Evolutionary conservation across 1,284 basidiomycete genomes (phyloP).

Genomic region (Porogramme epimiltina): DNA sequence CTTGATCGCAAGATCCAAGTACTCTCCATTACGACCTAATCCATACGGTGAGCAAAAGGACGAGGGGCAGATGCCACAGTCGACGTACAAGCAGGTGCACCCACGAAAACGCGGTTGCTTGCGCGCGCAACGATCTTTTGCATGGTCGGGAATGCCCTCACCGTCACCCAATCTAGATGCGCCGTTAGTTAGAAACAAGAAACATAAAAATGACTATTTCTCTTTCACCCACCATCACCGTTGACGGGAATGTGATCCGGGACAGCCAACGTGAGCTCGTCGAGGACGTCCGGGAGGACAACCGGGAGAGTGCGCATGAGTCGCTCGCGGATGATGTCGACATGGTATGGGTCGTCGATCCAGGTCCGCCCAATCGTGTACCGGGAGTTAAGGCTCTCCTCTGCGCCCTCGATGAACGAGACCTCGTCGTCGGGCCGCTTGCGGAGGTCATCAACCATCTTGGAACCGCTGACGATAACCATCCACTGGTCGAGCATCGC

Average conservation of each 20-base stretch:
- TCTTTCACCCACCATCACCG: slow-evolving; percentile 16
- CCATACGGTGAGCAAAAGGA: no score
- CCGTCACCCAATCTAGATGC: slow-evolving; percentile 24
- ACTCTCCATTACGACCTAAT: slow-evolving; percentile 39
- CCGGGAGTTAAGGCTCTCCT: slow-evolving; percentile 28
- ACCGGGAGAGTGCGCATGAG: slow-evolving; percentile 33
- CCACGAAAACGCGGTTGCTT: slow-evolving; percentile 31
- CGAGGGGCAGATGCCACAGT: neutral
- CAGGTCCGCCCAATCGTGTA: slow-evolving; percentile 32
- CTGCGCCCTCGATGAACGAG: slow-evolving; percentile 30
- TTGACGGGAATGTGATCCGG: slow-evolving; percentile 26
- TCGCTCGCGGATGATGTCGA: slow-evolving; percentile 22
- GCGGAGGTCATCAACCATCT: slow-evolving; percentile 38
- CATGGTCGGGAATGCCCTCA: slow-evolving; percentile 15
- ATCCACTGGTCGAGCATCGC: slow-evolving; percentile 33
- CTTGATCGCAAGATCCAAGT: slow-evolving; percentile 36
- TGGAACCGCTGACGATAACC: slow-evolving; percentile 33
- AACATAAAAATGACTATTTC: neutral
- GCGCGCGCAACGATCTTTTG: slow-evolving; percentile 24
- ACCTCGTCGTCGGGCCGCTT: slow-evolving; percentile 35
- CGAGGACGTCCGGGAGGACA: slow-evolving; percentile 29
- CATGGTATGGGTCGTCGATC: slow-evolving; percentile 31
- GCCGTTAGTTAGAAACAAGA: no score
- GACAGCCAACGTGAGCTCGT: slow-evolving; percentile 35
- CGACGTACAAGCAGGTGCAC: slow-evolving; percentile 26